phyloP scores from a whole-genome alignment of 2,329 filamentous ascomycete genomes.

The Penicillium capsulatum region DNA sequence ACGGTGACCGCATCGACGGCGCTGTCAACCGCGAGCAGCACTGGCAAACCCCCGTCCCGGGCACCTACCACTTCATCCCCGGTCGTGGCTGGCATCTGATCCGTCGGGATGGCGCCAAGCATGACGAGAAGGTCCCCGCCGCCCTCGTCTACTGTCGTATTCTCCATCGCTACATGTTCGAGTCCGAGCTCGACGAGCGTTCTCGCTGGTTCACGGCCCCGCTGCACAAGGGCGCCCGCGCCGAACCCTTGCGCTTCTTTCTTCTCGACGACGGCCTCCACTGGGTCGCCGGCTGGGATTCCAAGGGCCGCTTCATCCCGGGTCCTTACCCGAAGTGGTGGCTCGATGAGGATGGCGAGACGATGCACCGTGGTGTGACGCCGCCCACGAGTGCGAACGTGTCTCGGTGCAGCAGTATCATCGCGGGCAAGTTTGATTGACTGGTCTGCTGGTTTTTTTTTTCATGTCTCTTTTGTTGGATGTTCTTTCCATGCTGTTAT shows the following conservation, averaged over 20 bases:
- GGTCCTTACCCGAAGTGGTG: conserved; percentile 50
- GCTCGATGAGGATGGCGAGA: conserved; percentile 39
- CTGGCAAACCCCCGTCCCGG: conserved; percentile 47
- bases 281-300: conserved; percentile 51
- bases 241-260: conserved; percentile 46
- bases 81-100: conserved; percentile 50
- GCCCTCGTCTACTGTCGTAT: conserved; percentile 48
- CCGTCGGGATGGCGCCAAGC: conserved; percentile 34
- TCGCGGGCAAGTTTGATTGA: conserved; percentile 28
- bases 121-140: conserved; percentile 34
- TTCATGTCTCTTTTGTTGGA: background rate
- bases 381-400: conserved; percentile 35
- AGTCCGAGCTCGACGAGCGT: conserved; percentile 46
- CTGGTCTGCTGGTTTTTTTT: conserved; percentile 1
- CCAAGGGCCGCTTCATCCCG: conserved; percentile 48
- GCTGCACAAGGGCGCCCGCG: conserved; percentile 35
- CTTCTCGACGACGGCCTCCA: conserved; percentile 47
- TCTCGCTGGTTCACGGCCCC: conserved; percentile 43
- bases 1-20: conserved; percentile 36
- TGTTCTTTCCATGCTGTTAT: background rate
- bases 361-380: conserved; percentile 32
- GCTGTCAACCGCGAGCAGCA: conserved; percentile 44
- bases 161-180: conserved; percentile 48
- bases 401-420: conserved; percentile 35
- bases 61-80: conserved; percentile 49